Conservation (phyloP, 768 basidiomycete species). For the Termitomyces titanicus region DNA sequence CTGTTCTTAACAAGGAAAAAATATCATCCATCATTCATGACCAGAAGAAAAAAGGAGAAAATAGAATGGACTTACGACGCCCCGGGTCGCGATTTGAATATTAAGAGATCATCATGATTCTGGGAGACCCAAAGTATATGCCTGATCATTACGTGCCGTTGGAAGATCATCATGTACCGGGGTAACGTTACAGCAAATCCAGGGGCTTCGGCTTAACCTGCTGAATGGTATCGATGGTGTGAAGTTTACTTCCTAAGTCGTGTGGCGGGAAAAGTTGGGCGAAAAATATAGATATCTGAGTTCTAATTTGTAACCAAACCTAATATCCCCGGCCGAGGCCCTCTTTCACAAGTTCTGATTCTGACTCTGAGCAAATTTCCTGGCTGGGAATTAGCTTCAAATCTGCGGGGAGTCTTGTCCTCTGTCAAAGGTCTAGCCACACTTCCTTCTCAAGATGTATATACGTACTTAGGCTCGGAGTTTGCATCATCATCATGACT, state of each 20-base stretch:
- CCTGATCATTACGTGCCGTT: neutral
- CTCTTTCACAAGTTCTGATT: neutral
- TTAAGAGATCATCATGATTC: neutral
- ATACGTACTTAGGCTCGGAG: no score
- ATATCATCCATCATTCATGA: no score
- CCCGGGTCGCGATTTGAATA: no score
- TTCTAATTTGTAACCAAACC: no score
- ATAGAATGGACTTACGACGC: neutral
- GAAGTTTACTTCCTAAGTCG: neutral
- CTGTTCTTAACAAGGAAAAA: neutral
- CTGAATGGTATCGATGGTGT: neutral
- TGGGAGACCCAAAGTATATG: no score
- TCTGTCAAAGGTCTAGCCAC: no score
- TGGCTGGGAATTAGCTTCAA: no score
- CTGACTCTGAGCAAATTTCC: no score
- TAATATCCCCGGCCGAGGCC: neutral
- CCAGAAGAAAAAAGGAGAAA: neutral
- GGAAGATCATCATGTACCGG: neutral
- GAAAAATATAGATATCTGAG: no score
- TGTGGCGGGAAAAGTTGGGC: neutral
- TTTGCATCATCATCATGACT: no score
- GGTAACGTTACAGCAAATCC: neutral
- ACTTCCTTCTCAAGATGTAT: no score
- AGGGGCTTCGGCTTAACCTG: neutral
- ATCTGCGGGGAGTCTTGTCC: no score